Percentiles rank a stretch among this genome's conserved stretches.
phyloP scores from a whole-genome alignment of 805 yeast genomes.

The Isabelozyma gotoi region DNA sequence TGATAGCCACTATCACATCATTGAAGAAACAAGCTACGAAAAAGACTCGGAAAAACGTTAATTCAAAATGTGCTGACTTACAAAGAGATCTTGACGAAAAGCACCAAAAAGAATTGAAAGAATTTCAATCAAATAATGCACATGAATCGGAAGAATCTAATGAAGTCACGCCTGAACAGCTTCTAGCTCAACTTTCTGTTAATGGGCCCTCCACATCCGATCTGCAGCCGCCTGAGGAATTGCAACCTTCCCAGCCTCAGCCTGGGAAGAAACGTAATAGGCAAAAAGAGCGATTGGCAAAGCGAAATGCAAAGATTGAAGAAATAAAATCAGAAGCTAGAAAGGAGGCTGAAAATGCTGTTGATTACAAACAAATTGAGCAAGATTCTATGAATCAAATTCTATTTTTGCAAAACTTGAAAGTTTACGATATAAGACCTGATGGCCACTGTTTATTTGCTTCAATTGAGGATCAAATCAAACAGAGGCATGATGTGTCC shows the following conservation, averaged over 20 bases:
- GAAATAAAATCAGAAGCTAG: conserved; percentile 65
- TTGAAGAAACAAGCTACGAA: conserved; percentile 83
- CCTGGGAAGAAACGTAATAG: conserved; percentile 60
- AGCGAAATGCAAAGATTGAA: conserved; percentile 68
- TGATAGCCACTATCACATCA: conserved; percentile 66
- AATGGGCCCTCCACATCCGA: neutral
- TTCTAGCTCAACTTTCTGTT: conserved; percentile 52
- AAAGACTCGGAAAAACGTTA: conserved; percentile 68
- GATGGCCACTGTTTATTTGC: conserved; percentile 96
- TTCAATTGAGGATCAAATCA: conserved; percentile 77
- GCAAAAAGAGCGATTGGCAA: conserved; percentile 79
- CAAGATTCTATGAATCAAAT: conserved; percentile 58
- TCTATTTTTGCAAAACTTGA: conserved; percentile 49
- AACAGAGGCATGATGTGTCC: conserved; percentile 45
- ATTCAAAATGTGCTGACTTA: conserved; percentile 56
- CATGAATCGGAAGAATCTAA: conserved; percentile 11
- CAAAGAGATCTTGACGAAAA: conserved; percentile 53
- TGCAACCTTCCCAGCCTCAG: conserved; percentile 1
- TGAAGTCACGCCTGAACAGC: conserved; percentile 63
- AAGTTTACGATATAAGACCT: conserved; percentile 70
- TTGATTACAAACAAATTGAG: conserved; percentile 73
- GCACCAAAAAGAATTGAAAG: conserved; percentile 54
- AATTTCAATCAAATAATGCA: conserved; percentile 5
- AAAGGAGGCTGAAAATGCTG: conserved; percentile 62
- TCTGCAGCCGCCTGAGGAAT: conserved; percentile 17